phyloP scores from a whole-genome alignment of 1,284 basidiomycete species.

The Fomes fomentarius region DNA sequence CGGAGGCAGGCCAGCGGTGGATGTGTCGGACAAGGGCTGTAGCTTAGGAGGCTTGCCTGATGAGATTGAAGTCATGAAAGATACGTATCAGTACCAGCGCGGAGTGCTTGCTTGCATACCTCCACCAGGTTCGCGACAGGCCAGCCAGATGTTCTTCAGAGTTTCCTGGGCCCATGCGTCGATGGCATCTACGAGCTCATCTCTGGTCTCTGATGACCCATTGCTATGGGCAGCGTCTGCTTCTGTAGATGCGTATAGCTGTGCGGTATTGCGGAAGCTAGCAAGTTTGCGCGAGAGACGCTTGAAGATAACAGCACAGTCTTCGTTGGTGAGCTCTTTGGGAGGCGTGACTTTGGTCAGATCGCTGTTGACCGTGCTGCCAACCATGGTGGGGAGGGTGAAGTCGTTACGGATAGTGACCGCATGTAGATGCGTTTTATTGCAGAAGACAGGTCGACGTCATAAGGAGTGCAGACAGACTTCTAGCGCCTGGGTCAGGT shows the following conservation, averaged over 20 bases:
- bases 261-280: conserved; percentile 47
- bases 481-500: neutral
- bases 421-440: too few relatives aligned
- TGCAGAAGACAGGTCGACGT: too few relatives aligned
- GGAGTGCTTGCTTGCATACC: conserved; percentile 40
- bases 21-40: conserved; percentile 47
- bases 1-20: conserved; percentile 42
- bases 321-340: conserved; percentile 40
- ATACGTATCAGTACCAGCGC: too few relatives aligned
- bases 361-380: conserved; percentile 20
- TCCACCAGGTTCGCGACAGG: conserved; percentile 49
- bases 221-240: conserved; percentile 32
- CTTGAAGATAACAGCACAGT: conserved; percentile 44
- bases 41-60: conserved; percentile 6
- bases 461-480: too few relatives aligned
- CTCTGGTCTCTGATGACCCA: conserved; percentile 24
- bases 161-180: conserved; percentile 51
- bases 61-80: neutral
- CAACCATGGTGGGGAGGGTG: too few relatives aligned
- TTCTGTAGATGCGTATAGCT: conserved; percentile 46
- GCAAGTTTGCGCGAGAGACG: conserved; percentile 51
- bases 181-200: conserved; percentile 41
- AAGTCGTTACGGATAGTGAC: too few relatives aligned
- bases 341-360: conserved; percentile 45
- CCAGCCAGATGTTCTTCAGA: conserved; percentile 48